Conservation (phyloP, 129 eudicot species). For the Tagetes patula region DNA sequence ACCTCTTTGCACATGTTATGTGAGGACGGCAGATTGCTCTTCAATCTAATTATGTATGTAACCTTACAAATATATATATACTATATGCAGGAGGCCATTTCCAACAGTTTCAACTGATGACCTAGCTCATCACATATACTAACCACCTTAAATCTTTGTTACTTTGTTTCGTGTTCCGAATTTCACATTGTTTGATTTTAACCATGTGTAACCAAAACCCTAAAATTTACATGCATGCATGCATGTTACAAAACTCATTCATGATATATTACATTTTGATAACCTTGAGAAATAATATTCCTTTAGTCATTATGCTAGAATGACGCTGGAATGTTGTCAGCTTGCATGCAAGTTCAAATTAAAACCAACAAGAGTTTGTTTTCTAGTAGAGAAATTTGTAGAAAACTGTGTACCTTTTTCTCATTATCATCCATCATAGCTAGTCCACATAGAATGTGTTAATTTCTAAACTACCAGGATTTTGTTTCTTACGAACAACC, state of each 20-base stretch:
- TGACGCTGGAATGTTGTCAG: not conserved
- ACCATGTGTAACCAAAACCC: not conserved
- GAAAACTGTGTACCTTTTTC: not conserved
- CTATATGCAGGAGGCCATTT: too few species aligned
- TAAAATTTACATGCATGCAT: not conserved
- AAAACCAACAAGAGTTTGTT: constrained; percentile 22
- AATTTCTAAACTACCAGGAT: constrained; percentile 19
- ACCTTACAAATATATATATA: too few species aligned
- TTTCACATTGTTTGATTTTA: not conserved
- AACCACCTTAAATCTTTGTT: too few species aligned
- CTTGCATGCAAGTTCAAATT: not conserved
- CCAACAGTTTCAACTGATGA: too few species aligned
- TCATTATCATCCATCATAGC: not conserved
- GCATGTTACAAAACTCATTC: not conserved
- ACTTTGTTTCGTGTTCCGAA: not conserved
- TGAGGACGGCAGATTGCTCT: too few species aligned
- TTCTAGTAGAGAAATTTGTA: not conserved
- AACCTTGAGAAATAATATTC: not conserved
- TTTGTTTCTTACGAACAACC: constrained; percentile 32
- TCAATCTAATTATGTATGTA: too few species aligned
- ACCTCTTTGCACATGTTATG: too few species aligned
- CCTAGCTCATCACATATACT: too few species aligned
- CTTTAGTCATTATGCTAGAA: not conserved
- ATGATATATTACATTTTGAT: not conserved
- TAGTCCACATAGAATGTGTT: not conserved